phyloP scores from a whole-genome alignment of 192 early-diverging fungal genomes.

The Anaeromyces robustus region DNA sequence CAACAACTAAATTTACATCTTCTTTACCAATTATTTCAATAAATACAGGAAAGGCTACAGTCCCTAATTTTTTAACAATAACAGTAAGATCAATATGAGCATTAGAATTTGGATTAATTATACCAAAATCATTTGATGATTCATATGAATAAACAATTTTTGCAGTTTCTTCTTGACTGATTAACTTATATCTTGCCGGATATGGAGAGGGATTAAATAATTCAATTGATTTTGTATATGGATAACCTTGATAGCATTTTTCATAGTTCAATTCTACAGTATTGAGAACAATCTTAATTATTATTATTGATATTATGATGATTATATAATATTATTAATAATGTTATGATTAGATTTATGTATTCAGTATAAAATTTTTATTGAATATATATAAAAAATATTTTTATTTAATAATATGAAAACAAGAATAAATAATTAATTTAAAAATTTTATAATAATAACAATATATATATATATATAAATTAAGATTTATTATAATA shows the following conservation, averaged over 20 bases:
- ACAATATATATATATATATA: too few species aligned
- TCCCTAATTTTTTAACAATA: conserved; percentile 28
- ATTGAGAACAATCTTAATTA: conserved; percentile 14
- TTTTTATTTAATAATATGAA: too few species aligned
- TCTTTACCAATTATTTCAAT: conserved; percentile 25
- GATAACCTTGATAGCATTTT: conserved; percentile 30
- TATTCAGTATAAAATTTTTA: too few species aligned
- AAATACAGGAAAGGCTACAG: conserved; percentile 27
- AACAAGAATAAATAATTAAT: too few species aligned
- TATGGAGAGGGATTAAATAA: conserved; percentile 24
- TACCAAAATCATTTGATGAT: conserved; percentile 17
- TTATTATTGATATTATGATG: too few species aligned
- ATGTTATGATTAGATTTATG: too few species aligned
- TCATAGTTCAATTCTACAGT: conserved; percentile 19
- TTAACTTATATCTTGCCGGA: conserved; percentile 24
- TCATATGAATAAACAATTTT: conserved; percentile 22
- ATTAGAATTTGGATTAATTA: conserved; percentile 23
- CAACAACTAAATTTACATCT: conserved; percentile 14
- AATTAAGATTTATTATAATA: conserved; percentile 3
- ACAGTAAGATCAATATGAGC: conserved; percentile 16
- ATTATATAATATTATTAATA: too few species aligned
- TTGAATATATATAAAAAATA: too few species aligned
- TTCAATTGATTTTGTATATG: conserved; percentile 17
- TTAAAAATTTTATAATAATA: too few species aligned
- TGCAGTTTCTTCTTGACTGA: conserved; percentile 24